Base-by-base conservation (phyloP, 768 basidiomycete species). In the Boletus eberwhitei region DNA sequence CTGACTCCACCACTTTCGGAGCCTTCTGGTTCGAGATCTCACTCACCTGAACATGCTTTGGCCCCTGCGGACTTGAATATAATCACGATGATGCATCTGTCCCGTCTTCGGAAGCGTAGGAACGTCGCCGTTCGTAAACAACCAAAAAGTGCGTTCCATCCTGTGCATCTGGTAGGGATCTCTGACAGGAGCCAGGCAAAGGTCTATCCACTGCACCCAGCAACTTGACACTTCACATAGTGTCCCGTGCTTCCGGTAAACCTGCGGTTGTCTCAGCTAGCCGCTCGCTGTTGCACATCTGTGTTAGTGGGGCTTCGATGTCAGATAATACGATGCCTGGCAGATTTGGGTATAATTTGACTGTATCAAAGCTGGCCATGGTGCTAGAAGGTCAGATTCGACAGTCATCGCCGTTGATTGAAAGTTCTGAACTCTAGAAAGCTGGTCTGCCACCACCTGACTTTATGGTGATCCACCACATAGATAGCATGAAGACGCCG, bases 1-100 rank as follows among this genome's bases (percentile, higher is more conserved):
- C 74, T 82, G 41, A 91, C 89, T 0, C 90, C 89, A n/a, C 90
- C 89, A 4, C 73, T 79, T 17, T 91, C 89, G 8, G 88, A 89
- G 66, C 79, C 78, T 62, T 83, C 86, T 24, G 81, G 79, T 24
- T 88, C 88, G 12, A 76, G 84, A 53, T 76, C 84, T 29, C 71
- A 83, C 24, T 85, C 86, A 3, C 86, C 86, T 11, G 76, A 73
- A 39, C 53, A n/a, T 31, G 49, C 40, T 21, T 38, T n/a, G 5
- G 35, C 42, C 11, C 51, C 59, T 21, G 46, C 45, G 17, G 60
- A 57, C 48, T 42, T 66, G 41, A 48, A 59, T 22, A 48, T 58
- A 29, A 54, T 67, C 9, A 65, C 69, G 3, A 55, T 67, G 46
- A 44, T 42, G 47, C 52, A 54, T 43, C 13, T 60, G 44, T 54